Base-by-base conservation (phyloP, 2,329 filamentous ascomycete genomes). In the Aspergillus sp. region DNA sequence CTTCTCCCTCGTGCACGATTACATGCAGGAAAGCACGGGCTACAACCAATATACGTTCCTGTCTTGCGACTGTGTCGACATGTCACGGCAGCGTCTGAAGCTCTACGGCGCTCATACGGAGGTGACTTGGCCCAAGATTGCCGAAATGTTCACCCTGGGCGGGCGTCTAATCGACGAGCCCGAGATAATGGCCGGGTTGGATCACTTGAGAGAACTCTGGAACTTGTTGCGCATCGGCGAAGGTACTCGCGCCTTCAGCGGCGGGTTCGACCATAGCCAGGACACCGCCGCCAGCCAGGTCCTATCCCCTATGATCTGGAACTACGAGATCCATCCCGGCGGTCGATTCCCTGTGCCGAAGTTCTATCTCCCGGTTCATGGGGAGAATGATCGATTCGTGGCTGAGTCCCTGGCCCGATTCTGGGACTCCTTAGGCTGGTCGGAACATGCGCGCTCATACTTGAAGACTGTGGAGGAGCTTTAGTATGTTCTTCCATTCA, bases 371-470 rank as follows among this genome's bases (percentile, higher is more conserved):
- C 49, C 53, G 6, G 12, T 56, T 7, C 53, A 52, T 31, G 57
- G 57, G 6, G 11, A 42, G 14, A 59, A 53, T 14, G 57, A 59
- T 52, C 20, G 26, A 9, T 32, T 11, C 9, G 50, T 55, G n/a
- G 47, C 54, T 3, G 36, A 36, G 24, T 32, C 42, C 7, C 16
- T 59, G 10, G 24, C 49, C 18, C 16, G 32, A 3, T 59, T 55
- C 53, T 59, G 51, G 16, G n/a, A 36, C 39, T 49, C 31, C 10
- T 10, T 59, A 10, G 57, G 53, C 4, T 56, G 53, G 57, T 22
- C 16, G 39, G 36, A 42, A 2, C 6, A 32, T 18, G 39, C 22
- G 5, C n/a, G n/a, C 3, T 10, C 14, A 6, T 55, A 55, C 18
- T 7, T 29, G 2, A 18, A 55, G 24, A 29, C n/a, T 4, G 10